Evolutionary conservation across 495 filamentous ascomycete genomes (phyloP).

Genomic region (Hyaloscypha finlandica): DNA sequence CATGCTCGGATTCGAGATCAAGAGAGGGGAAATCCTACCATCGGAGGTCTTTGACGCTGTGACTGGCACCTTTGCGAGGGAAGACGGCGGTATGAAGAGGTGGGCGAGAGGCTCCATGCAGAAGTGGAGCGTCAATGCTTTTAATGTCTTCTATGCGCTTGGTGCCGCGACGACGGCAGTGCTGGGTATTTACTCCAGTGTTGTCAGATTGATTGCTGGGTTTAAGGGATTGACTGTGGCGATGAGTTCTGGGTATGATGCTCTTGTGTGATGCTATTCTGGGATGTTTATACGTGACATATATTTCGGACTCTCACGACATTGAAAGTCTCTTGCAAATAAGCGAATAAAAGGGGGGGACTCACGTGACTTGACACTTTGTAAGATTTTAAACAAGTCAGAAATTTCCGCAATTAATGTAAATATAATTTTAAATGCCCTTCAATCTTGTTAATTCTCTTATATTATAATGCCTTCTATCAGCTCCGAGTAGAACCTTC

Average conservation of each 20-base stretch:
- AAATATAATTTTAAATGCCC: no score
- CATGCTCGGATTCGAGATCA: conserved; percentile 43
- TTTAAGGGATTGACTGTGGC: not conserved
- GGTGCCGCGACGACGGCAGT: not conserved
- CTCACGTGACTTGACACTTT: no score
- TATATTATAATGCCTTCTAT: no score
- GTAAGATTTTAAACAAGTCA: no score
- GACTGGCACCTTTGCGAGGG: conserved; percentile 39
- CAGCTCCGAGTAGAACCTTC: no score
- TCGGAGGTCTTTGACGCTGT: conserved; percentile 49
- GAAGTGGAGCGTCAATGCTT: conserved; percentile 4
- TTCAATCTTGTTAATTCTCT: no score
- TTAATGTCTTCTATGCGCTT: conserved; percentile 4
- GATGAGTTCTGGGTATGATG: not conserved
- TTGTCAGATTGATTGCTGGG: not conserved
- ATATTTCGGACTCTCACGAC: no score
- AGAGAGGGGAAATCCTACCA: conserved; percentile 40
- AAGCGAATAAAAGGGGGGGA: no score
- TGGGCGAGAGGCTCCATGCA: conserved; percentile 41
- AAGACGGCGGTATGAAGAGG: conserved; percentile 37
- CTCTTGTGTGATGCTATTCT: not conserved
- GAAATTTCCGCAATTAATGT: no score
- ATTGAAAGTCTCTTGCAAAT: no score
- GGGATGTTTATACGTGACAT: no score
- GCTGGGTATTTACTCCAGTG: conserved; percentile 6